Percentiles rank a stretch among this genome's conserved stretches.
Evolutionary conservation across 345 rosid genomes (phyloP).

Genomic region (Eucalyptus guilfoylei): DNA sequence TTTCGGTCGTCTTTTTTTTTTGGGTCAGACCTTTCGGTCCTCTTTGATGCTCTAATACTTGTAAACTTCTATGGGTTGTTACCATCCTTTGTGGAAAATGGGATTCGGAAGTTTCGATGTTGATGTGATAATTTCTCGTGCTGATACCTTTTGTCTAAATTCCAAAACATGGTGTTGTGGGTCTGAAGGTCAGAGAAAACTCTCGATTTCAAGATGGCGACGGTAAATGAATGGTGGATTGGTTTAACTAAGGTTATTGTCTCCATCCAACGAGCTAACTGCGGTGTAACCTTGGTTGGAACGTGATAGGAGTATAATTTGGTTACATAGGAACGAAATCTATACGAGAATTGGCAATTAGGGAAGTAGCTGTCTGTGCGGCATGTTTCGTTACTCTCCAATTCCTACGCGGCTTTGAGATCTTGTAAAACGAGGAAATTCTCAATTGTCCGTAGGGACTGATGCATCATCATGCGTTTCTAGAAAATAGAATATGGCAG

Average conservation of each 20-base stretch:
- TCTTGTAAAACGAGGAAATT: background rate
- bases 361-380: background rate
- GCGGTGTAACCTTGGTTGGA: background rate
- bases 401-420: background rate
- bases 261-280: background rate
- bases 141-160: background rate
- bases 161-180: background rate
- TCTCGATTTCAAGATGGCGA: background rate
- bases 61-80: background rate
- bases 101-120: background rate
- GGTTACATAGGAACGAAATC: background rate
- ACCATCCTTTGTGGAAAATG: background rate
- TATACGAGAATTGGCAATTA: fast-evolving
- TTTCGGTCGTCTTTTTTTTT: background rate
- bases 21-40: background rate
- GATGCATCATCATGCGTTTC: background rate
- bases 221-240: background rate
- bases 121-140: background rate
- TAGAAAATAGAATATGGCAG: background rate
- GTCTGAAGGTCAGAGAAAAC: background rate
- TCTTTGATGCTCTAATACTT: background rate
- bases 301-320: background rate
- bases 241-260: background rate
- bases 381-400: background rate
- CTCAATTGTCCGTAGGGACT: background rate